Percentiles rank a stretch among this genome's conserved stretches.
phyloP scores from a whole-genome alignment of 1,284 basidiomycete species.

The Cystobasidium pallidum region DNA sequence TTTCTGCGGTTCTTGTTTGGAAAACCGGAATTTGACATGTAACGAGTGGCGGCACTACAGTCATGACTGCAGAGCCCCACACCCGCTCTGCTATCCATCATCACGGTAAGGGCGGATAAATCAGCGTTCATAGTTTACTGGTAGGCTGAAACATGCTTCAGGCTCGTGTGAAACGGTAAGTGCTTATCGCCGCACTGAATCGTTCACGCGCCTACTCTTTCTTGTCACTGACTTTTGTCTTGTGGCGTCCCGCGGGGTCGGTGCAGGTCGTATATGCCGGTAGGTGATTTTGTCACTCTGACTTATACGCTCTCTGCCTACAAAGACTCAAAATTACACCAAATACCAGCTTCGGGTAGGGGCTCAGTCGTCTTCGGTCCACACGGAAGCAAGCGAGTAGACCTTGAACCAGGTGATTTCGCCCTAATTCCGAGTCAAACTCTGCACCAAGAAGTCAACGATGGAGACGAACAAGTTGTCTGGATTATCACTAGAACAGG shows the following conservation, averaged over 20 bases:
- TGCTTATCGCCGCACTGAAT: background rate
- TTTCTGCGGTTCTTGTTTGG: background rate
- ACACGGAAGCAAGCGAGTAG: constrained; percentile 36
- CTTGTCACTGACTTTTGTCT: background rate
- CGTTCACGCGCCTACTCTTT: background rate
- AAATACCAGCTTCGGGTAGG: constrained; percentile 21
- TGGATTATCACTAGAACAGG: constrained; percentile 42
- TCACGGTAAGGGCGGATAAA: constrained; percentile 41
- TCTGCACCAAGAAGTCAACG: constrained; percentile 42
- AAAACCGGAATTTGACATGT: background rate
- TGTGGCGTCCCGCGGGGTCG: background rate
- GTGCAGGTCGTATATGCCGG: constrained; percentile 31
- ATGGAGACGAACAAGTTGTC: constrained; percentile 41
- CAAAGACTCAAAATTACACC: too few relatives aligned
- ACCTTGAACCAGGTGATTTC: constrained; percentile 40
- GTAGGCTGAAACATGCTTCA: background rate
- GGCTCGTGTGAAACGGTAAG: constrained; percentile 40
- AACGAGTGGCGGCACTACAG: background rate
- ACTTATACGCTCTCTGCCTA: too few relatives aligned
- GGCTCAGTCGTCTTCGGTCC: constrained; percentile 41
- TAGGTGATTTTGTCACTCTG: too few relatives aligned
- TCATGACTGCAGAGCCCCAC: constrained; percentile 43
- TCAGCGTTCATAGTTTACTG: too few relatives aligned
- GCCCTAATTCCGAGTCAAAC: constrained; percentile 37
- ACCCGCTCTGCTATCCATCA: constrained; percentile 35